A percentile compares a stretch with the other conserved stretches of the same genome.
Conservation (phyloP, 805 yeast species). For the Yarrowia yakushimensis region DNA sequence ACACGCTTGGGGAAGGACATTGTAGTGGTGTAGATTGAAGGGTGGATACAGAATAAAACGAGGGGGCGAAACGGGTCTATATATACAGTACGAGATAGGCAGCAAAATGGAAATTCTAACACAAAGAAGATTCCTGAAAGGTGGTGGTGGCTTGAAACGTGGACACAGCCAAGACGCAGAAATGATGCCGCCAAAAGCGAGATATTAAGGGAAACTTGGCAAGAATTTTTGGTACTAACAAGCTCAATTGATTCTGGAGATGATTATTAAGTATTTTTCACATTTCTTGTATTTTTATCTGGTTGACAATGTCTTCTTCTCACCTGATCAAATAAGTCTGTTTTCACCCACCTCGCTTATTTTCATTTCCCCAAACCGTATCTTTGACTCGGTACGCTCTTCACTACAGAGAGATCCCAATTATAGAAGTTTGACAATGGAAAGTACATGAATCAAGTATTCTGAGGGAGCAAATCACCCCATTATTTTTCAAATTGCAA, state of each 20-base stretch:
- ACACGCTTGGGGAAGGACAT: conserved; percentile 26
- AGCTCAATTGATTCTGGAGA: not conserved
- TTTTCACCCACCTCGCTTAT: no score
- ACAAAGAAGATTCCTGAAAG: not conserved
- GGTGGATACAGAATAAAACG: not conserved
- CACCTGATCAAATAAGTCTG: not conserved
- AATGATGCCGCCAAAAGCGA: no score
- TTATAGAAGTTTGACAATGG: no score
- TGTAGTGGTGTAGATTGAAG: not conserved
- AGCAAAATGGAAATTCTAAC: conserved; percentile 9
- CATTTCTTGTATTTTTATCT: not conserved
- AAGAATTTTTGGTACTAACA: not conserved
- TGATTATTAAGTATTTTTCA: not conserved
- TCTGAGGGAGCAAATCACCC: not conserved
- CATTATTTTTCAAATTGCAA: not conserved
- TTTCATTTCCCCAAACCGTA: no score
- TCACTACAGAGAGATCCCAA: no score
- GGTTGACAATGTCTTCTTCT: no score
- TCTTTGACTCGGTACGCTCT: no score
- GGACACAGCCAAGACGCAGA: no score
- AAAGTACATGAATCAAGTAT: no score
- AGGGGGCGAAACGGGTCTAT: not conserved
- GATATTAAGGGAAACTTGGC: no score
- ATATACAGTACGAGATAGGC: not conserved
- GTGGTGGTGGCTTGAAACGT: no score